These are phyloP conservation scores for Euphorbia peplus DNA, from an alignment of 345 rosid species.

Conservation along the genomic window DNA sequence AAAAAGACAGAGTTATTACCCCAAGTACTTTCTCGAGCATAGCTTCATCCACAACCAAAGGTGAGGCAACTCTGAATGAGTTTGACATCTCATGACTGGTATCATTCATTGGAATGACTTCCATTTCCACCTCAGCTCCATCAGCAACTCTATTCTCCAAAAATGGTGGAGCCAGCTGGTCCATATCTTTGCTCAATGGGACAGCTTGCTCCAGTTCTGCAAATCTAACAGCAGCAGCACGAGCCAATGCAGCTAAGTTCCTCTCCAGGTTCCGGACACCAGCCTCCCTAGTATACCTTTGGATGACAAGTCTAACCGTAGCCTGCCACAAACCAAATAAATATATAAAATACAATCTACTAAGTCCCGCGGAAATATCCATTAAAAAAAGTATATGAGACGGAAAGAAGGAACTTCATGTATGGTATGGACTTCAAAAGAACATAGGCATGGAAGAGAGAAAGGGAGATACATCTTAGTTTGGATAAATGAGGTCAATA, in stretches of 20 bases:
- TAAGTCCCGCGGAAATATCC: not conserved
- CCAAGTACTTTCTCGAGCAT: conserved; percentile 94
- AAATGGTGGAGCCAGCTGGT: conserved; percentile 66
- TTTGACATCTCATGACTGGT: conserved; percentile 69
- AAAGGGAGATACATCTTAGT: not conserved
- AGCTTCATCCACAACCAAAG: conserved; percentile 77
- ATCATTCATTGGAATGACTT: conserved; percentile 87
- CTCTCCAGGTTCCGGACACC: conserved; percentile 93
- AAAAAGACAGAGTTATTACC: conserved; percentile 45
- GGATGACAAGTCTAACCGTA: conserved; percentile 79
- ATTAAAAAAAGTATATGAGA: not conserved
- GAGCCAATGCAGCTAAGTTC: conserved; percentile 90
- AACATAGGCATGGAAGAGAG: not conserved
- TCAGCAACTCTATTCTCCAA: conserved; percentile 80
- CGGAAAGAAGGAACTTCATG: not conserved
- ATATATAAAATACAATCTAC: not conserved
- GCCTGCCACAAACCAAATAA: conserved; percentile 40
- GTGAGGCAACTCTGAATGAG: conserved; percentile 61
- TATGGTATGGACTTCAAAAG: not conserved
- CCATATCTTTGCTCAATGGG: conserved; percentile 75
- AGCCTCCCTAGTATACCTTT: conserved; percentile 96
- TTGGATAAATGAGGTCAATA: not conserved
- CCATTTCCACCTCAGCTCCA: conserved; percentile 97
- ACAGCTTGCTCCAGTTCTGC: conserved; percentile 80
- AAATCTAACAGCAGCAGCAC: conserved; percentile 93